Conservation (phyloP, 2,329 filamentous ascomycete genomes). For the Didymella exigua region DNA sequence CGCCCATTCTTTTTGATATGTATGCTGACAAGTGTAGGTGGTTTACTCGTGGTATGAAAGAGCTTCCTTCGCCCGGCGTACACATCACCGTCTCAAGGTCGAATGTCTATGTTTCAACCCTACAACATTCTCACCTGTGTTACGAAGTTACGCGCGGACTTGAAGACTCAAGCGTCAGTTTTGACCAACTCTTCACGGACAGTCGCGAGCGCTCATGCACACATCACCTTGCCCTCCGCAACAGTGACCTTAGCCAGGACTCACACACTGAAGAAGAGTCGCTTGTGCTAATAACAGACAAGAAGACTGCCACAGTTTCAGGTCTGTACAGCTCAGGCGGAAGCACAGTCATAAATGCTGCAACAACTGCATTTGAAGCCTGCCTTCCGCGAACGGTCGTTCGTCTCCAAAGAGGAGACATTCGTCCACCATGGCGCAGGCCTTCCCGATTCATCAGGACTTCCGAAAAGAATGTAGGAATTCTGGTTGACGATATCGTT, state of each 20-base stretch:
- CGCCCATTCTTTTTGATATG: background rate
- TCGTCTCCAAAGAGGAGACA: conserved; percentile 58
- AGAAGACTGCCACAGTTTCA: conserved; percentile 35
- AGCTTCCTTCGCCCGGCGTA: conserved; percentile 56
- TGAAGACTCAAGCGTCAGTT: conserved; percentile 30
- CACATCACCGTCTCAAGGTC: conserved; percentile 55
- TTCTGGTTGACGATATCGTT: conserved; percentile 56
- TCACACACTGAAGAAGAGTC: conserved; percentile 3
- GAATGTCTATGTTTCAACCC: conserved; percentile 61
- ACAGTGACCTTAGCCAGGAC: conserved; percentile 7
- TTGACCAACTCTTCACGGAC: conserved; percentile 39
- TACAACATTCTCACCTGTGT: conserved; percentile 59
- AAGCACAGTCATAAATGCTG: conserved; percentile 28
- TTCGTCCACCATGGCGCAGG: conserved; percentile 47
- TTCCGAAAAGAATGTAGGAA: conserved; percentile 36
- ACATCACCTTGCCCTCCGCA: conserved; percentile 31
- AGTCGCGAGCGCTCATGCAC: conserved; percentile 35
- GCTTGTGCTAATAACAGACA: conserved; percentile 44
- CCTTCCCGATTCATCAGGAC: conserved; percentile 17
- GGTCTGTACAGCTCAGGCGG: conserved; percentile 37
- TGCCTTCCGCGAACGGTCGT: conserved; percentile 50
- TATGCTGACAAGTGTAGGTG: conserved; percentile 41
- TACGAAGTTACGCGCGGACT: conserved; percentile 49
- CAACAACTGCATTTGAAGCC: conserved; percentile 50
- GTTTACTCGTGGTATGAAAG: conserved; percentile 46